Evolutionary conservation across 176 grass and related monocot species (phyloP).

Genomic region (Triticum dicoccoides): DNA sequence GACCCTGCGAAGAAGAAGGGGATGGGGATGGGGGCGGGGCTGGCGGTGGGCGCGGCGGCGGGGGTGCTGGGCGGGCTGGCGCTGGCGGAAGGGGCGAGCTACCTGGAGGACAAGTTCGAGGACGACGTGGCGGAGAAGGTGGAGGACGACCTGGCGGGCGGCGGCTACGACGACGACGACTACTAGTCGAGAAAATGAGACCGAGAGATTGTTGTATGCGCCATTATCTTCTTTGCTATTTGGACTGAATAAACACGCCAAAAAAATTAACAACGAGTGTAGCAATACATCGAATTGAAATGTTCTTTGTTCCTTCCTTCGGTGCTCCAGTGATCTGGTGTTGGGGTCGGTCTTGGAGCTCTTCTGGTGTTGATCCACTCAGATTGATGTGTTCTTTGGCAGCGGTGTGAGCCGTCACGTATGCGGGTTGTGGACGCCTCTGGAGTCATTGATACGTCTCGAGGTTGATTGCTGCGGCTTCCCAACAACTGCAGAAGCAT

Average conservation of each 20-base stretch:
- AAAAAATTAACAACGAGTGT: background rate
- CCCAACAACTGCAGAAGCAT: too few species aligned
- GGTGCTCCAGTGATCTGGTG: too few species aligned
- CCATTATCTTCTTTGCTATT: background rate
- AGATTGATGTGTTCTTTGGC: too few species aligned
- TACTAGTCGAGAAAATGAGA: background rate
- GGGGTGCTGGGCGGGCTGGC: conserved; percentile 62
- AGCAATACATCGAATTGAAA: background rate
- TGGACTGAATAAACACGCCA: background rate
- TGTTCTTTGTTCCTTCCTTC: too few species aligned
- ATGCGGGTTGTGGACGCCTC: too few species aligned
- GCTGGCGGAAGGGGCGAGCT: conserved; percentile 51
- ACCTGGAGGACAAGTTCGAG: conserved; percentile 60
- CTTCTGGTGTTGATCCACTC: too few species aligned
- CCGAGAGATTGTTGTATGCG: background rate
- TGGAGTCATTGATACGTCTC: too few species aligned
- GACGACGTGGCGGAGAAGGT: conserved; percentile 56
- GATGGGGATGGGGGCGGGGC: conserved; percentile 55
- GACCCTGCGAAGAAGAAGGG: conserved; percentile 32
- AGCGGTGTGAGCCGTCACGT: too few species aligned
- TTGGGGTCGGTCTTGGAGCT: too few species aligned
- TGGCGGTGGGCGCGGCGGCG: conserved; percentile 62
- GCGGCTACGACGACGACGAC: conserved; percentile 28
- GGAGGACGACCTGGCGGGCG: conserved; percentile 43
- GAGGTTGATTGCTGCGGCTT: too few species aligned